phyloP scores from a whole-genome alignment of 345 rosid species.

The Eucalyptus grandis region DNA sequence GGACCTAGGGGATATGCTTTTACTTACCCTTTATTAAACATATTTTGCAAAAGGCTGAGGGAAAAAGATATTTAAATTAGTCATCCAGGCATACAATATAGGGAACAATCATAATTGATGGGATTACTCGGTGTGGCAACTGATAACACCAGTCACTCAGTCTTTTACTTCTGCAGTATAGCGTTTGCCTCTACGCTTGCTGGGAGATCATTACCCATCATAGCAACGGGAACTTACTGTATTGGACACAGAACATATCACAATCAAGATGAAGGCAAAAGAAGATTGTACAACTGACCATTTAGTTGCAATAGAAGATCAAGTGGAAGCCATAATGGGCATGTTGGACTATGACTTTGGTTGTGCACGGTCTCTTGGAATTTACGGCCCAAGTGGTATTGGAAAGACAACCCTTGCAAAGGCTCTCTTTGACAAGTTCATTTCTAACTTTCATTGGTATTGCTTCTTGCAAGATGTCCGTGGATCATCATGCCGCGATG shows the following conservation, averaged over 20 bases:
- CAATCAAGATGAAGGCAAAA: not conserved
- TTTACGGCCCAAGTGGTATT: too few species aligned
- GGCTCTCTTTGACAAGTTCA: too few species aligned
- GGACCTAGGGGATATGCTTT: too few species aligned
- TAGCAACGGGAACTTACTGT: not conserved
- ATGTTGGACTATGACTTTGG: too few species aligned
- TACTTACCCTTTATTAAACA: not conserved
- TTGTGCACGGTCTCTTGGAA: too few species aligned
- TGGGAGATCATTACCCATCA: not conserved
- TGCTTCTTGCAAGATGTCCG: too few species aligned
- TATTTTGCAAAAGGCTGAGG: not conserved
- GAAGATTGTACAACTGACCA: not conserved
- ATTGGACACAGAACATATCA: not conserved
- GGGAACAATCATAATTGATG: not conserved
- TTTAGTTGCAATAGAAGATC: not conserved
- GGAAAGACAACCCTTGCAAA: too few species aligned
- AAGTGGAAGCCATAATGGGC: too few species aligned
- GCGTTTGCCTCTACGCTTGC: not conserved
- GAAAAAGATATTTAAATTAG: not conserved
- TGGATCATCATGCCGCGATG: too few species aligned
- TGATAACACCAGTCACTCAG: not conserved
- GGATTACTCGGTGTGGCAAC: not conserved
- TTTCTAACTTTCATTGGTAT: too few species aligned
- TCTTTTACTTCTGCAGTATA: not conserved
- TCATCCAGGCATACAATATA: not conserved